Evolutionary conservation across 805 yeast genomes (phyloP), one percentile per base, ranked within the genome.

Genomic region (Candida schatavii): DNA sequence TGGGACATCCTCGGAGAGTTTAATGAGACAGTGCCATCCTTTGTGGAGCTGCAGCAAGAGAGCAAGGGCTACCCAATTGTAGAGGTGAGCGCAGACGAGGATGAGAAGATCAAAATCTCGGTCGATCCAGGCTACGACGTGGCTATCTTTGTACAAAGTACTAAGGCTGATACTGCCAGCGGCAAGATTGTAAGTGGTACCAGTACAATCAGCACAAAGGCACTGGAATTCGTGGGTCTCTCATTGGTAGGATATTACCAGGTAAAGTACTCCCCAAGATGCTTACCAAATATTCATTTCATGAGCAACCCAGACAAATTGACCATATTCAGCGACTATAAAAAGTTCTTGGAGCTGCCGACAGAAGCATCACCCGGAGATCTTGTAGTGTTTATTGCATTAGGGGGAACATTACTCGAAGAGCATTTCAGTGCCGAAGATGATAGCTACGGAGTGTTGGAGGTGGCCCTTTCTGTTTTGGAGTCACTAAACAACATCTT

Each of bases 41-140:
- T 81, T 40, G 63, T 75, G 46, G 73, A 77, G 46, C 74, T 86
- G 1, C 83, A 88, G 89, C 60, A 75, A 2, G 70, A 77, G 51
- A 58, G 72, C 11, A 70, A 82, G 0, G 89, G 90, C 1, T 74
- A 62, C 40, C 88, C 90, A 4, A 55, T 77, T 2, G 51, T 83
- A 5, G 50, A 57, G 2, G 77, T 77, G 2, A 45, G 51, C 1
- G 27, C 11, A 23, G 33, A 52, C 1, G 52, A 52, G 18, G 58
- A 52, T 0, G 59, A 19, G 17, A 36, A 53, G 2, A 53, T 46
- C 4, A 61, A 7, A 5, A 17, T 57, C 39, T 51, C 73, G 4
- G 28, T 46, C 21, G 45, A 68, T 9, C 69, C 57, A 35, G 72
- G 68, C 13, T 55, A 55, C 51, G 41, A 49, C 20, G 42, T 46